Conservation (phyloP, 2,329 filamentous ascomycete genomes). For the Cladosporium sp. region DNA sequence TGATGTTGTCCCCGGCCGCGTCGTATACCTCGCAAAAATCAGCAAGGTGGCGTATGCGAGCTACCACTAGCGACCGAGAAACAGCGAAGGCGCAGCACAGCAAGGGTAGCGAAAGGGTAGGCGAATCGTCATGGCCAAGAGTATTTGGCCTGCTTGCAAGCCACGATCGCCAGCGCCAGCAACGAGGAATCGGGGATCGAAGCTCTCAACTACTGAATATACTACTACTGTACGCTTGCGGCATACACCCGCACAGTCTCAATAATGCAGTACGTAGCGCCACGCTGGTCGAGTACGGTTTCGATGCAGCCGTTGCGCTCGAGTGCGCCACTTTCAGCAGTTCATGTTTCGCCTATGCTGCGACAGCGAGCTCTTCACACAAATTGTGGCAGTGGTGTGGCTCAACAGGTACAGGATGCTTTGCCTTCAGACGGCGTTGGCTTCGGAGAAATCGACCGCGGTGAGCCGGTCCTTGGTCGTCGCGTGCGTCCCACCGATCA, state of each 20-base stretch:
- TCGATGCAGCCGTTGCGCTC: not conserved
- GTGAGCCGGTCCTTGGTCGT: not conserved
- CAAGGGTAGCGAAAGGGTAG: not conserved
- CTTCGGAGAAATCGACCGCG: constrained; percentile 2
- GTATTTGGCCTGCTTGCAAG: not conserved
- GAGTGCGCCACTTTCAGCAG: not conserved
- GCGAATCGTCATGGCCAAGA: constrained; percentile 1
- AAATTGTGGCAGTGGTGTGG: constrained; percentile 1
- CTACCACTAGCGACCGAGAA: not conserved
- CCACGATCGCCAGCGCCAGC: constrained; percentile 1
- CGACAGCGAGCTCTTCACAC: not conserved
- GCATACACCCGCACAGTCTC: not conserved
- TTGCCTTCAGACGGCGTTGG: not conserved
- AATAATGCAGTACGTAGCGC: not conserved
- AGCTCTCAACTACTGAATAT: not conserved
- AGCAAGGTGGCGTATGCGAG: not conserved
- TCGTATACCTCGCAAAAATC: too few relatives aligned
- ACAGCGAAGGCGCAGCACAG: constrained; percentile 7
- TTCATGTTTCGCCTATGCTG: not conserved
- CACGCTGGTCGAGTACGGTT: not conserved
- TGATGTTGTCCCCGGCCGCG: too few relatives aligned
- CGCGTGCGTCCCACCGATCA: constrained; percentile 2
- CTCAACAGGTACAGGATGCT: not conserved
- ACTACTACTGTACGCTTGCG: not conserved
- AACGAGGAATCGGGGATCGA: constrained; percentile 3